These are phyloP conservation scores for Pseudonectria foliicola DNA, from an alignment of 2,329 filamentous ascomycete species.

Conservation along the genomic window DNA sequence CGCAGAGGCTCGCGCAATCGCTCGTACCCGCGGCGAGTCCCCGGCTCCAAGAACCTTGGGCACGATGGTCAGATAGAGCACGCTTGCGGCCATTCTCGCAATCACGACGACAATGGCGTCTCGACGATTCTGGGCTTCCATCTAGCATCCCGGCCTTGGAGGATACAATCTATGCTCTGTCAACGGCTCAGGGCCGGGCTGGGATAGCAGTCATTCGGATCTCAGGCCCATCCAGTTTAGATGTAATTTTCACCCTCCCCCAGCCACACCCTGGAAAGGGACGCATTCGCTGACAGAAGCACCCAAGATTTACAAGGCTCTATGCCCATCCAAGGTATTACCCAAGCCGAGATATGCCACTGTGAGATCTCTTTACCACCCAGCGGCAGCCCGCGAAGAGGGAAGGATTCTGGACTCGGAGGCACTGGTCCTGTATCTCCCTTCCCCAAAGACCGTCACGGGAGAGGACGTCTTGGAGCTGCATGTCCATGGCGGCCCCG, in stretches of 20 bases:
- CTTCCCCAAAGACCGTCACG: constrained; percentile 73
- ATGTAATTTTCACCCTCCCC: constrained; percentile 38
- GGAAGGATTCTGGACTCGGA: constrained; percentile 65
- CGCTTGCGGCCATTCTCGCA: constrained; percentile 7
- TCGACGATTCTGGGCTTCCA: constrained; percentile 1
- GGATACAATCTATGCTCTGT: constrained; percentile 85
- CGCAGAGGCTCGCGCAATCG: constrained; percentile 4
- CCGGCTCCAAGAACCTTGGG: background rate
- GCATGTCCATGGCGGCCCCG: constrained; percentile 87
- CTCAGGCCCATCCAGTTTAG: constrained; percentile 68
- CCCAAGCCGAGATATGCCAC: constrained; percentile 53
- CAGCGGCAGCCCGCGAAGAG: constrained; percentile 14
- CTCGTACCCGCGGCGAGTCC: background rate
- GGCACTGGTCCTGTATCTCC: constrained; percentile 78
- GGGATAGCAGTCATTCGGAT: constrained; percentile 87
- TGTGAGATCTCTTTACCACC: constrained; percentile 66
- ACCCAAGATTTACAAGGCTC: constrained; percentile 39
- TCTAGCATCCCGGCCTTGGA: constrained; percentile 16
- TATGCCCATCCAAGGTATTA: constrained; percentile 41
- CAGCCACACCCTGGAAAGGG: background rate
- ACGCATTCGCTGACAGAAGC: constrained; percentile 3
- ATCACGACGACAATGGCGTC: constrained; percentile 3
- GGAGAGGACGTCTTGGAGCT: constrained; percentile 90
- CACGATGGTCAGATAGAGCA: background rate
- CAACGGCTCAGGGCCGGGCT: constrained; percentile 75